Conservation (phyloP, 257 asterid species). For the Nicotiana knightiana region DNA sequence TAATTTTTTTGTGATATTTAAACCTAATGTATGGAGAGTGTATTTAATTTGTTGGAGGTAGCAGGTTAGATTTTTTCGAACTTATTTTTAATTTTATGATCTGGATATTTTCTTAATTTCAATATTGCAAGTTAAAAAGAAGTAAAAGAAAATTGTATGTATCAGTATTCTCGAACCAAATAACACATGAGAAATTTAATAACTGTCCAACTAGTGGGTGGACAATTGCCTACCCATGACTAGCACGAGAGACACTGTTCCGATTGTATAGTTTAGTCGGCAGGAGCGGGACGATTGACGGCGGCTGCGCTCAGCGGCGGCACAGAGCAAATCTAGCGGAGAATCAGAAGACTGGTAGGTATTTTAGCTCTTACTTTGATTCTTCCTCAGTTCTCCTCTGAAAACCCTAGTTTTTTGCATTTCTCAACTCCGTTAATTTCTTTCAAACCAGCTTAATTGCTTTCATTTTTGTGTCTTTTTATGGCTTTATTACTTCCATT, state of each 20-base stretch:
- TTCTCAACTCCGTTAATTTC: background rate
- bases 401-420: background rate
- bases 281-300: background rate
- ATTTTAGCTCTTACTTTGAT: background rate
- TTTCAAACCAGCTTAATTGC: background rate
- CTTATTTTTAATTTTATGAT: too few relatives aligned
- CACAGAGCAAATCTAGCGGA: background rate
- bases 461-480: background rate
- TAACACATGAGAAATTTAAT: too few relatives aligned
- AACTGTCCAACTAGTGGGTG: background rate
- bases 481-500: background rate
- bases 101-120: fast-evolving
- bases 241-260: background rate
- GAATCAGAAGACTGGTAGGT: background rate
- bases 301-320: background rate
- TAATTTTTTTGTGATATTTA: too few relatives aligned
- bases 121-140: too few relatives aligned
- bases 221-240: background rate
- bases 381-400: background rate
- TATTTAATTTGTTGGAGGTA: too few relatives aligned
- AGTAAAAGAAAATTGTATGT: too few relatives aligned
- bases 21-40: too few relatives aligned
- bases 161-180: too few relatives aligned
- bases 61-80: too few relatives aligned
- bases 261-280: background rate